Percentiles rank a stretch among this genome's conserved stretches.
Conservation (phyloP, 169 alveolate genomes). For the Nephromyces sp. region DNA sequence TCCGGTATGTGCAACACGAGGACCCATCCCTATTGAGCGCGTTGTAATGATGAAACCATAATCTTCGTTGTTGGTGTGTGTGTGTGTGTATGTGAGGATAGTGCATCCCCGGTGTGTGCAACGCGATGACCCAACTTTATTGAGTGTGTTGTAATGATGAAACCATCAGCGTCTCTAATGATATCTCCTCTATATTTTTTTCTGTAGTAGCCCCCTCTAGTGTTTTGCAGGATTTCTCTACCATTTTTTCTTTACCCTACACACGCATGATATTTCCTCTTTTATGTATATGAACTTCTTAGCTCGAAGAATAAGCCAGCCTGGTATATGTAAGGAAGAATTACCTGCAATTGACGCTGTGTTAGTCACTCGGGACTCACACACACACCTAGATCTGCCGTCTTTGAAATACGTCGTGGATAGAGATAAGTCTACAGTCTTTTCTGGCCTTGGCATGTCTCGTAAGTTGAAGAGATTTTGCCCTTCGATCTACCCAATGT, state of each 20-base stretch:
- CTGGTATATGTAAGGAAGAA: neutral
- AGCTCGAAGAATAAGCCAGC: no score
- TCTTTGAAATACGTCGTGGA: neutral
- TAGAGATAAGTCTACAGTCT: neutral
- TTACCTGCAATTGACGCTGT: neutral
- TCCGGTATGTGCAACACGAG: no score
- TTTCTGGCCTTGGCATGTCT: neutral
- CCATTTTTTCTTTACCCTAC: neutral
- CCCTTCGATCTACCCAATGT: neutral
- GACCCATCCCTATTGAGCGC: neutral
- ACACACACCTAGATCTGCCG: neutral
- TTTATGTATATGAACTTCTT: neutral
- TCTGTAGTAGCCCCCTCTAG: neutral
- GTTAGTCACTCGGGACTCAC: neutral
- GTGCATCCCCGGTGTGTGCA: no score
- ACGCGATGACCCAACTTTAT: neutral
- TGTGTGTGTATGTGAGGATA: no score
- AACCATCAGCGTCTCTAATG: neutral
- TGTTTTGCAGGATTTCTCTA: neutral
- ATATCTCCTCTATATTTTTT: neutral
- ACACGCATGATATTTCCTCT: neutral
- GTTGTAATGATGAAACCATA: neutral
- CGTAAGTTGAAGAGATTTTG: neutral
- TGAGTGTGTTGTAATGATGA: neutral
- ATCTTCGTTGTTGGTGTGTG: neutral